Evolutionary conservation across 331 rosid species (phyloP), one percentile per base, ranked within the genome.

Genomic region (Quercus phellos): DNA sequence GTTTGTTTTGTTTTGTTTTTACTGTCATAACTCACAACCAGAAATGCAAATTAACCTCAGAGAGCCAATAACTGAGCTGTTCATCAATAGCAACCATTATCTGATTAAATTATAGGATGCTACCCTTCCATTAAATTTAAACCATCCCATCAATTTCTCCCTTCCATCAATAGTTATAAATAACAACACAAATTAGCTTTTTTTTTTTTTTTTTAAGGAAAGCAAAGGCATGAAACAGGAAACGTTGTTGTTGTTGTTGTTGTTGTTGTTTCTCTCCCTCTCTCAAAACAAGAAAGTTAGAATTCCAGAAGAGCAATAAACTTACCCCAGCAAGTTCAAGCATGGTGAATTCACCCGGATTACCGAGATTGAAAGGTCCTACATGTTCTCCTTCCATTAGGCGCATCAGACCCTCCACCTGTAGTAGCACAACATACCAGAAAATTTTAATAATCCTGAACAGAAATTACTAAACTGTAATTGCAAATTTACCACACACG

Each of bases 301-400:
- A 38, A 38, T 1, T 55, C 22, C 42, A 19, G 35, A 30, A 35
- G 43, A 46, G n/a, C 50, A 5, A 35, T 42, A 67, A 24, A 42
- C 82, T 72, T 81, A 93, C 98, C 90, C 89, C 88, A 74, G 98
- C 98, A 72, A 93, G 98, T 81, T 93, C 97, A 51, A 93, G 97
- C 98, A 93, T 93, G 67, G 98, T 93, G 84, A 93, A 93, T 89
- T 93, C 98, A 70, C 98, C 98, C 0, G 98, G 98, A 27, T 93
- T 93, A 30, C 98, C 98, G 0, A 93, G 95, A 81, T 93, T 93
- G 87, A 93, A 93, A 68, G 98, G 98, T 63, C 98, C 98, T 19
- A 93, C 98, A 56, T 93, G 97, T 85, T 93, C 98, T 42, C 98
- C 98, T 88, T 91, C 98, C 98, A 93, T 93, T 5, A 93, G 91